Evolutionary conservation across 179 eudicot species (phyloP).

Genomic region (Beta macrorhiza): DNA sequence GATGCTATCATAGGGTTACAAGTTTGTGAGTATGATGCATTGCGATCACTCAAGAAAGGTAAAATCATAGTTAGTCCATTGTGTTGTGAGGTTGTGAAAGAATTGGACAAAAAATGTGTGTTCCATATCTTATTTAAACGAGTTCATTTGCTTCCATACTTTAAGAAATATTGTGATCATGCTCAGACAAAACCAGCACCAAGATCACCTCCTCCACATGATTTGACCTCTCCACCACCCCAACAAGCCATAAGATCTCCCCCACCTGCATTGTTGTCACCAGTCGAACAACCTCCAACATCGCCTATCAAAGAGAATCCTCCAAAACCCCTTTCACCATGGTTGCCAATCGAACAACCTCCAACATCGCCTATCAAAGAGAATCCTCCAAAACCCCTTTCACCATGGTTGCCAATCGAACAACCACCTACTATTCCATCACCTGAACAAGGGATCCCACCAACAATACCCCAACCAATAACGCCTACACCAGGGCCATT

Average conservation of each 20-base stretch:
- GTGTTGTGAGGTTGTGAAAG: neutral
- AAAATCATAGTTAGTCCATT: neutral
- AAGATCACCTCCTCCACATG: neutral
- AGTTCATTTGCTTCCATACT: neutral
- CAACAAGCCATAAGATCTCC: neutral
- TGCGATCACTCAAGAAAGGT: neutral
- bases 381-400: neutral
- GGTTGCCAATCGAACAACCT: neutral
- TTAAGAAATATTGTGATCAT: neutral
- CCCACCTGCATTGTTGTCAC: neutral
- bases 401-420: neutral
- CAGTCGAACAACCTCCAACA: neutral
- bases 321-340: neutral
- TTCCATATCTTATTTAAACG: neutral
- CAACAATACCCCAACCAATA: neutral
- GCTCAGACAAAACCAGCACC: neutral
- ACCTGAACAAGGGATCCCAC: neutral
- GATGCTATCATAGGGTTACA: neutral
- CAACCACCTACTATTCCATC: neutral
- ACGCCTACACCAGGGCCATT: neutral
- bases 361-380: neutral
- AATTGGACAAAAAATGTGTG: neutral
- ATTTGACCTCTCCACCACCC: neutral
- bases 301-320: neutral
- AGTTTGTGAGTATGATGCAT: neutral